Percentiles rank a stretch among this genome's conserved stretches.
Evolutionary conservation across 2,329 filamentous ascomycete species (phyloP).

Genomic region (Reticulascus tulasneorum): DNA sequence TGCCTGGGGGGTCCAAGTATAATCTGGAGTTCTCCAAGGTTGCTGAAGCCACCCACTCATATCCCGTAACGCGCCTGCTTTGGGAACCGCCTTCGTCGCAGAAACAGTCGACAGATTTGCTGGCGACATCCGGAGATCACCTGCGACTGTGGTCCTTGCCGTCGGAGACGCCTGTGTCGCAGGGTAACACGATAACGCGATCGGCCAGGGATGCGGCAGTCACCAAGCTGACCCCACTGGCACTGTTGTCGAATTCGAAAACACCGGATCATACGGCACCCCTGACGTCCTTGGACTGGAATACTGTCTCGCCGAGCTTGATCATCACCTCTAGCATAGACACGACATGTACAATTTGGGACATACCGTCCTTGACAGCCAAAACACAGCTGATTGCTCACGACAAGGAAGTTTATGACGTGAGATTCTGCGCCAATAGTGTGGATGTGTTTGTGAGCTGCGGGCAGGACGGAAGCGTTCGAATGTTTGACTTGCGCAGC

Average conservation of each 20-base stretch:
- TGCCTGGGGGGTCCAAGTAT: slow-evolving; percentile 67
- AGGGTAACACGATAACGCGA: slow-evolving; percentile 65
- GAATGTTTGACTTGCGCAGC: slow-evolving; percentile 97
- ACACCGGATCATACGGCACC: slow-evolving; percentile 97
- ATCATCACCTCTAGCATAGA: slow-evolving; percentile 99
- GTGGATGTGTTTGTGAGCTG: slow-evolving; percentile 99
- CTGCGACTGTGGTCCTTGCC: slow-evolving; percentile 91
- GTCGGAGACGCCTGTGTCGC: slow-evolving; percentile 52
- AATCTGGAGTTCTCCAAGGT: slow-evolving; percentile 88
- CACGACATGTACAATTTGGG: slow-evolving; percentile 99
- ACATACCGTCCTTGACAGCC: slow-evolving; percentile 94
- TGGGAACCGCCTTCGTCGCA: slow-evolving; percentile 96
- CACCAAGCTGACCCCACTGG: slow-evolving; percentile 85
- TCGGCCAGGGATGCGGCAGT: slow-evolving; percentile 54
- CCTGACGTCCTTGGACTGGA: slow-evolving; percentile 96
- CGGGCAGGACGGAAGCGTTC: slow-evolving; percentile 92
- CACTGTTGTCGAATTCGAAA: slow-evolving; percentile 93
- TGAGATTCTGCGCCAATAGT: slow-evolving; percentile 95
- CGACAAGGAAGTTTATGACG: slow-evolving; percentile 98
- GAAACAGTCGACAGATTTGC: slow-evolving; percentile 90
- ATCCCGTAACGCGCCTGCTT: slow-evolving; percentile 88
- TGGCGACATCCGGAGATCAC: slow-evolving; percentile 94
- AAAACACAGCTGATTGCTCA: slow-evolving; percentile 98
- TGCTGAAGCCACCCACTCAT: slow-evolving; percentile 95
- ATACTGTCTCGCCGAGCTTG: slow-evolving; percentile 90